Conservation (phyloP, 164 flowering plant species). For the Cinnamomum micranthum region DNA sequence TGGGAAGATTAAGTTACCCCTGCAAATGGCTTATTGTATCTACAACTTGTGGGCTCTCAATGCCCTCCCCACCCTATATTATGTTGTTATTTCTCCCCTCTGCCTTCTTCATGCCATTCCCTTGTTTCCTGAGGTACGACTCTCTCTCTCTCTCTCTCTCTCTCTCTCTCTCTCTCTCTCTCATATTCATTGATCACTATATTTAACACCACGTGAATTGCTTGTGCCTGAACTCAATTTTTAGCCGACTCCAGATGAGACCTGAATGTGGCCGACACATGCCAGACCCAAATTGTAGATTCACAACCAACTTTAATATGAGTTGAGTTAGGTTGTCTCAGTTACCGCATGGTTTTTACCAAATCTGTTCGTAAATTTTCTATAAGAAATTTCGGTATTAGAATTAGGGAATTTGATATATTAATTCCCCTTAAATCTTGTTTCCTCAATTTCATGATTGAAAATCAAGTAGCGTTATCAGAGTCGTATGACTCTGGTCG, state of each 20-base stretch:
- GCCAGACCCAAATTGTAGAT: too few species aligned
- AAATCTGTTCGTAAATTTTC: too few species aligned
- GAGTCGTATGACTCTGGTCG: too few species aligned
- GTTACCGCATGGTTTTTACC: too few species aligned
- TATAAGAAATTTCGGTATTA: too few species aligned
- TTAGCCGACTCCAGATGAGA: background rate
- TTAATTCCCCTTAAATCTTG: too few species aligned
- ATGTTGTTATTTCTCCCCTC: constrained; percentile 54
- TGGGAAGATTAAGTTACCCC: constrained; percentile 43
- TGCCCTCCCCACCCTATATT: constrained; percentile 47
- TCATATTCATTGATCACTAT: background rate
- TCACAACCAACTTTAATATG: too few species aligned
- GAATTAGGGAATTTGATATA: too few species aligned
- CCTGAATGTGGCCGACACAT: too few species aligned
- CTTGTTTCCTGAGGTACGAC: constrained; percentile 37
- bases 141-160: background rate
- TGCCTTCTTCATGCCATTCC: constrained; percentile 52
- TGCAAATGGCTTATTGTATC: constrained; percentile 41
- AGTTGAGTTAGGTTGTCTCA: too few species aligned
- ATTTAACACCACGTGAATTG: background rate
- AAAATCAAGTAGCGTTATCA: too few species aligned
- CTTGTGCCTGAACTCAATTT: background rate
- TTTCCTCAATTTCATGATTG: too few species aligned
- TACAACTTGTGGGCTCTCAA: constrained; percentile 53
- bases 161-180: constrained; percentile 6